Conservation (phyloP, 2,329 filamentous ascomycete species). For the Blastomyces percursus region DNA sequence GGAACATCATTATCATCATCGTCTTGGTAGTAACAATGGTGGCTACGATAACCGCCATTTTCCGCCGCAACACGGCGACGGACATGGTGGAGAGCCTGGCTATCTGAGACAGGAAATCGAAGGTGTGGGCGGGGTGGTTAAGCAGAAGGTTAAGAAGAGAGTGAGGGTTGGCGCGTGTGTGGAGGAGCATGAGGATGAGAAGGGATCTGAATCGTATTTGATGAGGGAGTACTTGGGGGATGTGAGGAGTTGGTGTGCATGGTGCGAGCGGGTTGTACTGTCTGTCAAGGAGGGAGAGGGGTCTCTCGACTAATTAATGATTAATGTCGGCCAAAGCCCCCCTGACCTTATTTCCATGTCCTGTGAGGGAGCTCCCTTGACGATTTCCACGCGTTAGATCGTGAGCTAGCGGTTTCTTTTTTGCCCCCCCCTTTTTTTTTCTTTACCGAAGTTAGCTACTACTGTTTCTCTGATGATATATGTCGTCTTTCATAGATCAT, state of each 20-base stretch:
- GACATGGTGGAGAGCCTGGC: conserved; percentile 44
- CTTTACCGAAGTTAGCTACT: neutral
- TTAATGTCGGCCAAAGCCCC: neutral
- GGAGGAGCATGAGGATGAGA: conserved; percentile 73
- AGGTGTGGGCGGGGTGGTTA: conserved; percentile 77
- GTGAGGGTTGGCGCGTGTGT: conserved; percentile 74
- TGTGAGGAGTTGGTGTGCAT: conserved; percentile 78
- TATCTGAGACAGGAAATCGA: conserved; percentile 84
- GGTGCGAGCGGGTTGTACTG: conserved; percentile 71
- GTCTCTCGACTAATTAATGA: neutral
- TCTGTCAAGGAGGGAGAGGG: conserved; percentile 37
- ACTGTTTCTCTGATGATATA: neutral
- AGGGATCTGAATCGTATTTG: conserved; percentile 53
- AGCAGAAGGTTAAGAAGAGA: conserved; percentile 76
- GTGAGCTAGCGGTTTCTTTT: neutral
- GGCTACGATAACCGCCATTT: too few relatives aligned
- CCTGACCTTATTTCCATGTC: neutral
- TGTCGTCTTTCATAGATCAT: neutral
- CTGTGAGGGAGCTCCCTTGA: neutral
- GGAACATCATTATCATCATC: conserved; percentile 12
- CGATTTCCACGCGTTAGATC: neutral
- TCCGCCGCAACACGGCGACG: conserved; percentile 12
- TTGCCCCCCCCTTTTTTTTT: neutral
- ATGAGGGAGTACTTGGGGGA: conserved; percentile 57
- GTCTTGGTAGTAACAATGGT: neutral